Evolutionary conservation across 2,329 filamentous ascomycete genomes (phyloP).

Genomic region (Claviceps humidiphila): DNA sequence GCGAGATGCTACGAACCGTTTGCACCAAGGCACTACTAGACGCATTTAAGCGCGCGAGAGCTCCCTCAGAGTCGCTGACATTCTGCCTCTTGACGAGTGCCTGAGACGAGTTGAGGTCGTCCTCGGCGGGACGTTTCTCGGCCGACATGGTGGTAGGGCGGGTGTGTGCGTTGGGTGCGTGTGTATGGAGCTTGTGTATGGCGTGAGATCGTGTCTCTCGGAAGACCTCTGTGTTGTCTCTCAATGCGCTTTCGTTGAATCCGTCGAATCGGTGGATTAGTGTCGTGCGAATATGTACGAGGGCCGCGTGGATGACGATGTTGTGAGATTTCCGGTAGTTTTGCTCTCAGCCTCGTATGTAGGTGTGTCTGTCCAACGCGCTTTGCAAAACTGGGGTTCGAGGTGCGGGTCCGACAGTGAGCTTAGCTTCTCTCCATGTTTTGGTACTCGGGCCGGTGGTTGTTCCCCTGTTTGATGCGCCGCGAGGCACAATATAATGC

Average conservation of each 20-base stretch:
- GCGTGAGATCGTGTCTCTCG: background rate
- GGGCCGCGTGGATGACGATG: background rate
- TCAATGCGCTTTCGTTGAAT: background rate
- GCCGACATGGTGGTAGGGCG: constrained; percentile 52
- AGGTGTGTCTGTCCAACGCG: no score
- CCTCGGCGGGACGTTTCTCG: constrained; percentile 84
- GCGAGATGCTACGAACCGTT: constrained; percentile 25
- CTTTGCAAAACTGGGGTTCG: constrained; percentile 1
- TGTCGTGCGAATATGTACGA: background rate
- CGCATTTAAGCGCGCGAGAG: constrained; percentile 38
- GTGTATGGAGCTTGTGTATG: background rate
- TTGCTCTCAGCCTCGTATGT: background rate
- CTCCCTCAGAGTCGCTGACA: constrained; percentile 33
- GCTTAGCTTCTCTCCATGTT: constrained; percentile 6
- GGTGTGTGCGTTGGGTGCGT: background rate
- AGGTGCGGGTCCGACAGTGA: constrained; percentile 1
- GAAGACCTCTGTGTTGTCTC: background rate
- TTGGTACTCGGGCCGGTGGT: constrained; percentile 22
- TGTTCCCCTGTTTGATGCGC: constrained; percentile 13
- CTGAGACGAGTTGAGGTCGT: constrained; percentile 66
- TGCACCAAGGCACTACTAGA: constrained; percentile 36
- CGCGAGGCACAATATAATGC: background rate
- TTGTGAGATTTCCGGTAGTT: background rate
- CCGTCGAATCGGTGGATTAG: background rate
- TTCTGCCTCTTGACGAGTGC: constrained; percentile 86